Evolutionary conservation across 208 protist genomes (phyloP).

Genomic region (Crithidia sp.): DNA sequence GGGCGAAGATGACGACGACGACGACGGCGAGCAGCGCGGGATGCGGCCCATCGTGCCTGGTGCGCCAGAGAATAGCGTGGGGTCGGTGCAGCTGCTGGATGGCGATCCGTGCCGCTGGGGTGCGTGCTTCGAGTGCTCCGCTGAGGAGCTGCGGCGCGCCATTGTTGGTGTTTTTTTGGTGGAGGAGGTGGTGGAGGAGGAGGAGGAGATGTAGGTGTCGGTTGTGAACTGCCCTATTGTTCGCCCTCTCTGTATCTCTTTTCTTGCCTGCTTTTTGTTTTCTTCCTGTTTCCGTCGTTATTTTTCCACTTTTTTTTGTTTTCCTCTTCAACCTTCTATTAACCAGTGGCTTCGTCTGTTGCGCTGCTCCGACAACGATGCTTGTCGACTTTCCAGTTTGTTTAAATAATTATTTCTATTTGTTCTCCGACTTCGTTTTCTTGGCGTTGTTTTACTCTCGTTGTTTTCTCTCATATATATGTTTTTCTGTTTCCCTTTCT

Average conservation of each 20-base stretch:
- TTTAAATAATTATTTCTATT: too few species aligned
- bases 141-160: conserved; percentile 52
- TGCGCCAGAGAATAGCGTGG: conserved; percentile 28
- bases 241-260: not conserved
- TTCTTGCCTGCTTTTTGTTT: conserved; percentile 2
- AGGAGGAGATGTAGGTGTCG: not conserved
- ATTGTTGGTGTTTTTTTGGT: conserved; percentile 64
- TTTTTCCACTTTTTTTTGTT: conserved; percentile 1
- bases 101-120: conserved; percentile 83
- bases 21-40: conserved; percentile 11
- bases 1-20: conserved; percentile 27
- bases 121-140: conserved; percentile 52
- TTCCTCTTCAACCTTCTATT: not conserved
- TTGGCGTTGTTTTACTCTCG: not conserved
- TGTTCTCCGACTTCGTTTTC: not conserved
- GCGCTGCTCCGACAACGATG: not conserved
- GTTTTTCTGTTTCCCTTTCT: not conserved
- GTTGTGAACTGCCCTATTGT: not conserved
- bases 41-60: not conserved
- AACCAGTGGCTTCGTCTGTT: not conserved
- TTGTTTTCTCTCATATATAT: not conserved
- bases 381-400: too few species aligned
- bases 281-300: not conserved
- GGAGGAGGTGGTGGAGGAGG: conserved; percentile 40
- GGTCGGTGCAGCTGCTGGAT: conserved; percentile 80